Evolutionary conservation across 2,329 filamentous ascomycete species (phyloP).

Genomic region (Claviceps sp.): DNA sequence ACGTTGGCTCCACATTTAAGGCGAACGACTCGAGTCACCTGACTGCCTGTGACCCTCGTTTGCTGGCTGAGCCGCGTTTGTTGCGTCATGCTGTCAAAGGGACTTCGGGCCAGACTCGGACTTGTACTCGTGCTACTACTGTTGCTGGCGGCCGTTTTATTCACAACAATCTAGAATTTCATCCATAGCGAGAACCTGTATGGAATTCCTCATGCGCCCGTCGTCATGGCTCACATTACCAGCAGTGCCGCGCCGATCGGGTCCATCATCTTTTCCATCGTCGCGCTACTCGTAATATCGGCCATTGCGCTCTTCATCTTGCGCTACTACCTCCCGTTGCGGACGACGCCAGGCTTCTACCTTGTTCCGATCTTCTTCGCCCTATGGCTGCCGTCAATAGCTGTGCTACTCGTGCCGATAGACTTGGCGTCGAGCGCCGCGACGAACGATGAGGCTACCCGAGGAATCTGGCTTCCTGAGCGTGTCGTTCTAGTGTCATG

Average conservation of each 20-base stretch:
- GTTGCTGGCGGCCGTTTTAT: too few relatives aligned
- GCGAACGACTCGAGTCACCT: constrained; percentile 1
- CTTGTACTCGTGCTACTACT: too few relatives aligned
- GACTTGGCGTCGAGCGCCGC: constrained; percentile 80
- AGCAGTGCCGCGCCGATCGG: constrained; percentile 51
- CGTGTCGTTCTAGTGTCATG: constrained; percentile 72
- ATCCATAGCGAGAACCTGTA: constrained; percentile 9
- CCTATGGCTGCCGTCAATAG: constrained; percentile 82
- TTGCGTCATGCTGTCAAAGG: constrained; percentile 7
- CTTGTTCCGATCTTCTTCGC: constrained; percentile 89
- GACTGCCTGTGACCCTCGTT: not conserved
- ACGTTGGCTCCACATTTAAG: constrained; percentile 7
- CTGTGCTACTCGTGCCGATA: constrained; percentile 85
- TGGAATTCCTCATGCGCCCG: constrained; percentile 13
- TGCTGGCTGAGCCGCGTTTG: not conserved
- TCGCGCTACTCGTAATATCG: constrained; percentile 62
- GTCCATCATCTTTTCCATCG: constrained; percentile 64
- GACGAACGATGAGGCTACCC: constrained; percentile 53
- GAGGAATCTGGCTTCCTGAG: constrained; percentile 79
- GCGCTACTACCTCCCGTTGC: constrained; percentile 79
- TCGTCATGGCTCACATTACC: constrained; percentile 37
- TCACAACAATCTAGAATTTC: not conserved
- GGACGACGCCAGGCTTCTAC: constrained; percentile 80
- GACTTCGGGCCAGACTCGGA: not conserved
- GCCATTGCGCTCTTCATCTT: constrained; percentile 69